phyloP scores from a whole-genome alignment of 106 monocot species.

The Dendrobium chrysotoxum region DNA sequence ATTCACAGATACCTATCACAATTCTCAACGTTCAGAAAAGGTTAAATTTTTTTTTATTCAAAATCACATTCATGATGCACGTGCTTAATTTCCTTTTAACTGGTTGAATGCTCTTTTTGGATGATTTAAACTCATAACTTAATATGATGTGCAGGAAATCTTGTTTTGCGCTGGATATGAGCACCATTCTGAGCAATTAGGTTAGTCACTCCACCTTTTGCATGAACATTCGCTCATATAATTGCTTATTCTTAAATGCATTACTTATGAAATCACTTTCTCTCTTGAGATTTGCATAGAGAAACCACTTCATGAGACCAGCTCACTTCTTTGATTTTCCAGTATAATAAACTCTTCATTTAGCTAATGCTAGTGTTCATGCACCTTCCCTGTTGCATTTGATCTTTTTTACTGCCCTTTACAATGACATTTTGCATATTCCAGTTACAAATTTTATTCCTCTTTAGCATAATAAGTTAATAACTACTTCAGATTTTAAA shows the following conservation, averaged over 20 bases:
- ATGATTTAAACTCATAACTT: not conserved
- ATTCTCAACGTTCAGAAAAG: constrained; percentile 22
- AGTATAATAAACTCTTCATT: too few species aligned
- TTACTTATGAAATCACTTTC: not conserved
- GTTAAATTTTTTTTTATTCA: constrained; percentile 15
- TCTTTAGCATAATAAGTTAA: not conserved
- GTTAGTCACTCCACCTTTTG: constrained; percentile 14
- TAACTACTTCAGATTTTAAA: not conserved
- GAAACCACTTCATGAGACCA: too few species aligned
- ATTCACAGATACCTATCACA: constrained; percentile 24
- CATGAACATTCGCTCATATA: not conserved
- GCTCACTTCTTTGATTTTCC: too few species aligned
- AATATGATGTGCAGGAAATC: constrained; percentile 36
- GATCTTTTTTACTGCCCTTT: too few species aligned
- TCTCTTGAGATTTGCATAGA: too few species aligned
- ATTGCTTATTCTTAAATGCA: not conserved
- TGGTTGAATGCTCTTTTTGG: not conserved
- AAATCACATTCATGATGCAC: not conserved
- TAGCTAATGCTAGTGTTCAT: too few species aligned
- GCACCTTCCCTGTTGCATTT: not conserved
- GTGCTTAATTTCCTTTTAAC: not conserved
- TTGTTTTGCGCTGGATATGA: constrained; percentile 44
- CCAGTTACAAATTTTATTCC: not conserved
- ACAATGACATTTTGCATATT: not conserved
- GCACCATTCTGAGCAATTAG: constrained; percentile 36